Evolutionary conservation across 495 filamentous ascomycete species (phyloP).

Genomic region (Neurospora tetraspora): DNA sequence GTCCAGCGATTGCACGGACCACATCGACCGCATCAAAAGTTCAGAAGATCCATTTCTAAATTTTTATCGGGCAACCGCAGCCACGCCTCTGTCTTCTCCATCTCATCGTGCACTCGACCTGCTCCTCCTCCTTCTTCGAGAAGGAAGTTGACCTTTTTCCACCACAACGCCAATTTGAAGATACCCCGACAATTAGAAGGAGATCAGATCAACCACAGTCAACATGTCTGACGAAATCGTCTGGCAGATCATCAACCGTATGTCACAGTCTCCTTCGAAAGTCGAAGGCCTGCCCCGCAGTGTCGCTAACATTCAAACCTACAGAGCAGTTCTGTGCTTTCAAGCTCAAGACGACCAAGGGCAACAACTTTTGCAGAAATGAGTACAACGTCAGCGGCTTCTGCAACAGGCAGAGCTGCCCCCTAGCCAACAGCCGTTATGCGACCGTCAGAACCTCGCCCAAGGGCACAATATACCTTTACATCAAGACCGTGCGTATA

Average conservation of each 20-base stretch:
- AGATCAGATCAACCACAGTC: neutral
- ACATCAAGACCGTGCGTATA: slow-evolving; percentile 75
- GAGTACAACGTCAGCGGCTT: slow-evolving; percentile 73
- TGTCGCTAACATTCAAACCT: slow-evolving; percentile 17
- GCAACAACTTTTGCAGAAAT: slow-evolving; percentile 95
- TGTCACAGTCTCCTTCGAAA: neutral
- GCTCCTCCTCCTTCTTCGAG: neutral
- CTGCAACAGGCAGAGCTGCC: slow-evolving; percentile 90
- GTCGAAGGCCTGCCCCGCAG: neutral
- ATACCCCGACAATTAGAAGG: neutral
- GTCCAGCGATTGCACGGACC: neutral
- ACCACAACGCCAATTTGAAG: neutral
- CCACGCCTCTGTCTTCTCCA: neutral
- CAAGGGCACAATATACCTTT: slow-evolving; percentile 78
- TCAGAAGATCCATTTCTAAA: slow-evolving; percentile 1
- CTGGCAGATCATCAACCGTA: slow-evolving; percentile 48
- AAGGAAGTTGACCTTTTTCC: neutral
- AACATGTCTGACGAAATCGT: slow-evolving; percentile 83
- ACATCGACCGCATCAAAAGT: neutral
- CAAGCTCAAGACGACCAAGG: slow-evolving; percentile 92
- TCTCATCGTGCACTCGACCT: neutral
- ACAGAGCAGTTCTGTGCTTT: slow-evolving; percentile 85
- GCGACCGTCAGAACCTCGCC: slow-evolving; percentile 82
- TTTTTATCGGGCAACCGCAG: neutral
- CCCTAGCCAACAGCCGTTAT: slow-evolving; percentile 90